These are phyloP conservation scores for Elsinoe australis DNA, from an alignment of 2,329 filamentous ascomycete genomes.

Conservation along the genomic window DNA sequence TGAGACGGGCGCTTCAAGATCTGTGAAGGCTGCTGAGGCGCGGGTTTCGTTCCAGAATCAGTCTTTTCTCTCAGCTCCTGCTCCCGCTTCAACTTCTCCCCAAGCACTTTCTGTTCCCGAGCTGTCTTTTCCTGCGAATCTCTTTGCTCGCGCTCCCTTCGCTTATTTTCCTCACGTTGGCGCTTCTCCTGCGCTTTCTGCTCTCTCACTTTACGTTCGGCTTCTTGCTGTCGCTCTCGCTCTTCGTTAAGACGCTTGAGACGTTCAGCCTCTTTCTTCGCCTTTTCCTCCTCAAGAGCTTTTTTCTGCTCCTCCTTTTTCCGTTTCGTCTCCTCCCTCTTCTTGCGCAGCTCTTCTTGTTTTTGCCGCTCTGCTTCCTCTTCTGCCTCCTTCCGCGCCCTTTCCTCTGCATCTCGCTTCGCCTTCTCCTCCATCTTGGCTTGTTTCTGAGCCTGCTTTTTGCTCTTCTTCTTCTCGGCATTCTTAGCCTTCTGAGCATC, in stretches of 20 bases:
- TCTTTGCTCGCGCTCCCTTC: conserved; percentile 62
- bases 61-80: conserved; percentile 49
- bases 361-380: conserved; percentile 70
- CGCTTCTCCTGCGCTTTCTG: conserved; percentile 76
- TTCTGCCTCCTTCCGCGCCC: conserved; percentile 72
- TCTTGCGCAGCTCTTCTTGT: conserved; percentile 69
- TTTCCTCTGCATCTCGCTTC: conserved; percentile 78
- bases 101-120: conserved; percentile 57
- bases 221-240: conserved; percentile 74
- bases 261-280: conserved; percentile 78
- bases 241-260: conserved; percentile 73
- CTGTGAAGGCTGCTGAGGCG: conserved; percentile 33
- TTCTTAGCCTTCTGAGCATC: conserved; percentile 92
- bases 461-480: conserved; percentile 91
- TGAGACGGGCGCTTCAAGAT: conserved; percentile 53
- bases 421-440: conserved; percentile 86
- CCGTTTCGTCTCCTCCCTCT: conserved; percentile 81
- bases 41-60: conserved; percentile 35
- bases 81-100: conserved; percentile 51
- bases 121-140: conserved; percentile 64
- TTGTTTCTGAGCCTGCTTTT: conserved; percentile 80
- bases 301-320: conserved; percentile 88
- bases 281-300: conserved; percentile 79
- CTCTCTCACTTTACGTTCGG: conserved; percentile 75
- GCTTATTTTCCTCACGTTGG: conserved; percentile 61